Evolutionary conservation across 2,329 filamentous ascomycete species (phyloP), one percentile per base, ranked within the genome.

Genomic region (Pleoardoris graminearum): DNA sequence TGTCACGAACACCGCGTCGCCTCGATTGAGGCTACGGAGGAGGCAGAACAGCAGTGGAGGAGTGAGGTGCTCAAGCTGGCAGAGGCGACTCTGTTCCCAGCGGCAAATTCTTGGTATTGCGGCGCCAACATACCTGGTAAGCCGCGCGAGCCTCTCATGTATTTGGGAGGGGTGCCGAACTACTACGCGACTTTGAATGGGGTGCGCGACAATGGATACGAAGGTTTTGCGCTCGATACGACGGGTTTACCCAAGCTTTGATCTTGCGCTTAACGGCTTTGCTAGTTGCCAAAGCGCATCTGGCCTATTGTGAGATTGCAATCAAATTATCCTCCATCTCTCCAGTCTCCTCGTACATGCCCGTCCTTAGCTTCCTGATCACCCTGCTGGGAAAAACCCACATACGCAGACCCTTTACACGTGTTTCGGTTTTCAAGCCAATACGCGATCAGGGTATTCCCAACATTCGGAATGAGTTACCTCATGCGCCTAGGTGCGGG

Each of bases 111-210:
- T 51, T 84, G 79, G 17, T 85, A 83, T 55, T 82, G 84, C 78
- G 83, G 83, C 2, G 79, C 76, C 0, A 82, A 74, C 35, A 75
- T 84, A 1, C 82, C 82, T 0, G 81, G 77, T 0, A 84, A 85
- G 69, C 60, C 73, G 0, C 73, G 73, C 22, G 82, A 85, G 69
- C 78, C 77, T 0, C 67, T 84, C 7, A 77, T 78, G 42, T 85
- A 77, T 51, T 49, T 75, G 0, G 78, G 72, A 3, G 66, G 66
- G 0, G 61, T 69, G 10, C 61, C 61, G 1, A 53, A 37, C 10
- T 69, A 68, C 33, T 60, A 63, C 21, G 57, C 57, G 30, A 60
- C 47, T 1, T 42, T 69, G 8, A 51, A 54, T 2, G 58, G 65
- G 12, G 41, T 49, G 4, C 57, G 52, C 1, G 58, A 29, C 7